Percentiles rank a stretch among this genome's conserved stretches.
These are phyloP conservation scores for Carex scoparia DNA, from an alignment of 176 grass and related monocot species.

Conservation along the genomic window DNA sequence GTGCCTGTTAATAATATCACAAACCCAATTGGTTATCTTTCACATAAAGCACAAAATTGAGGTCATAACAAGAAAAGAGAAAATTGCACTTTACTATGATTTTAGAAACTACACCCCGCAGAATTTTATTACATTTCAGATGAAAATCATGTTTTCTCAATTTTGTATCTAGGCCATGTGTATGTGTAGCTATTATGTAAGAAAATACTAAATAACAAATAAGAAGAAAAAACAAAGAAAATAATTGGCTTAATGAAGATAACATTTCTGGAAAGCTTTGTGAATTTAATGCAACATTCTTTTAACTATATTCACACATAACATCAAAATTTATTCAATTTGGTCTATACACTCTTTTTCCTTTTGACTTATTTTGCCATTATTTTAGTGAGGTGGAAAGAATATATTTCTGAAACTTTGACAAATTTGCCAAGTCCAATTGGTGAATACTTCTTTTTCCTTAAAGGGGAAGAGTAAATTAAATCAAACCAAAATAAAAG, in stretches of 20 bases:
- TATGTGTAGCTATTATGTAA: not conserved
- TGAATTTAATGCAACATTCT: not conserved
- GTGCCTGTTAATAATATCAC: constrained; percentile 60
- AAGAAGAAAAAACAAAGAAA: not conserved
- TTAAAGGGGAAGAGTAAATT: not conserved
- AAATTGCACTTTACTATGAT: not conserved
- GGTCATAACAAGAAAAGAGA: constrained; percentile 6
- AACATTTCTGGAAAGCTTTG: not conserved
- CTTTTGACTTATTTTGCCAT: not conserved
- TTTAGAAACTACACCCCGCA: not conserved
- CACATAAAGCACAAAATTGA: not conserved
- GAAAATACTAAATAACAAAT: not conserved
- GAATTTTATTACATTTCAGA: not conserved
- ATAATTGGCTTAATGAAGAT: not conserved
- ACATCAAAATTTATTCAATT: not conserved
- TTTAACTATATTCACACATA: not conserved
- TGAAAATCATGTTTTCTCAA: not conserved
- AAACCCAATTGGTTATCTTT: not conserved
- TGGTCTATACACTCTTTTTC: not conserved
- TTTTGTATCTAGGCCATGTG: not conserved
- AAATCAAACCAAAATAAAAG: not conserved
- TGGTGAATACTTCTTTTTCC: not conserved
- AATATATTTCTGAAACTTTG: not conserved
- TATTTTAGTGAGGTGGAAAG: not conserved
- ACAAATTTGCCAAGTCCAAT: not conserved